Evolutionary conservation across 768 basidiomycete genomes (phyloP).

Genomic region (Tulasnella sp.): DNA sequence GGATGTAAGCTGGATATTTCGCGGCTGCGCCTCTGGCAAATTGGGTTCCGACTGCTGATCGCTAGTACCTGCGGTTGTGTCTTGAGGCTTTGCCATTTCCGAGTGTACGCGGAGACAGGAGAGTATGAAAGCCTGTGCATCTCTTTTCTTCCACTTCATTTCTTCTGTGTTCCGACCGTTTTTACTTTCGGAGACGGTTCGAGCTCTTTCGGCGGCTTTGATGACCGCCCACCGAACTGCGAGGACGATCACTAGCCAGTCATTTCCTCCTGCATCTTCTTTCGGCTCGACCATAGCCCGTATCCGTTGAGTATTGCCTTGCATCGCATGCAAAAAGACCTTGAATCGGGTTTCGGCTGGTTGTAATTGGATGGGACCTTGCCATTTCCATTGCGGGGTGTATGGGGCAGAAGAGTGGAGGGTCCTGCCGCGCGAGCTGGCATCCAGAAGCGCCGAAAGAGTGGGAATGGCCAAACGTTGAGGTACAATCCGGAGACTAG

Average conservation of each 20-base stretch:
- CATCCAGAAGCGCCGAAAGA: slow-evolving; percentile 1
- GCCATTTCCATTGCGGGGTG: background rate
- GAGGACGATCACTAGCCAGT: slow-evolving; percentile 16
- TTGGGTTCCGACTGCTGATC: background rate
- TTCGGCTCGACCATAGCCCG: background rate
- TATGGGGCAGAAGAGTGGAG: background rate
- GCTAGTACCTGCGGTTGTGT: background rate
- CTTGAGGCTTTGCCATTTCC: background rate
- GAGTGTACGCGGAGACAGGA: slow-evolving; percentile 7
- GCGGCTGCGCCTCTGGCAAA: slow-evolving; percentile 8
- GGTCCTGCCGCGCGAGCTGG: background rate
- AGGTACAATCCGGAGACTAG: slow-evolving; percentile 5
- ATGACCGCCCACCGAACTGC: slow-evolving; percentile 21
- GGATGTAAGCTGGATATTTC: slow-evolving; percentile 21
- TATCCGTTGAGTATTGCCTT: slow-evolving; percentile 13
- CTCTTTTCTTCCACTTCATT: slow-evolving; percentile 19
- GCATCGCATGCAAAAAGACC: slow-evolving; percentile 19
- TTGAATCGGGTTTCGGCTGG: slow-evolving; percentile 16
- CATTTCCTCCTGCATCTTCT: background rate
- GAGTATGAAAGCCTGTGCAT: slow-evolving; percentile 19
- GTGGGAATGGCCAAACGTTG: slow-evolving; percentile 6
- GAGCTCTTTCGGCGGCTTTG: slow-evolving; percentile 4
- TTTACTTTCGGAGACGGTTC: background rate
- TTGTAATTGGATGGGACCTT: slow-evolving; percentile 21
- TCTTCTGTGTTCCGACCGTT: background rate